Base-by-base conservation (phyloP, 345 rosid genomes). In the Ricinus communis region DNA sequence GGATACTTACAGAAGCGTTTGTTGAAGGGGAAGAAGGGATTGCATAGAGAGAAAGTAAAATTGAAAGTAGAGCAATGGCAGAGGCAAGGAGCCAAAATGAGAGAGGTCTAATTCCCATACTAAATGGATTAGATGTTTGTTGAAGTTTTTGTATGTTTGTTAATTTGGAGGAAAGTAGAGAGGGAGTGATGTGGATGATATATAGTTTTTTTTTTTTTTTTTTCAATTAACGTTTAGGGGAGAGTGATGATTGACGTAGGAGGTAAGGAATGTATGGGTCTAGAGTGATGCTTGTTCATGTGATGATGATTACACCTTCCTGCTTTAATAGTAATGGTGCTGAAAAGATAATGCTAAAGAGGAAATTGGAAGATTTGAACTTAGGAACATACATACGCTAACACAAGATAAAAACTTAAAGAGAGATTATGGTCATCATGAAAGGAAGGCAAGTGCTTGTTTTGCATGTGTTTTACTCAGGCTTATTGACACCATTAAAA, bases 81-180 rank as follows among this genome's bases (percentile, higher is more conserved):
- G 69, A 69, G 38, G 87, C 77, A 9, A 80, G 67, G 73, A 78
- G 65, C 86, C 84, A 78, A 47, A 79, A 80, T 71, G 76, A 77
- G 69, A 41, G 43, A 12, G 71, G 68, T 76, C 41, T 83, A 61
- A 46, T 54, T 54, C 71, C 76, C 83, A 79, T 82, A 56, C 62
- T 72, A 38, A 21, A 30, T 5, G 53, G 36, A 21, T 68, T 52
- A 11, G 12, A 43, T 25, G 56, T 50, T 62, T 52, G 51, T 68
- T 46, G 24, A 28, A 41, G 28, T 40, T 4, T 43, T 43, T 43
- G 38, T 33, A 6, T 22, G 16, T 28, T 22, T 31, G 73, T 30
- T 22, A 41, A 4, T 45, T 49, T 55, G 6, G 62, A 46, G 62
- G 14, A 15, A 24, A 49, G 38, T 69, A 46, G 7, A 33, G 46